Conservation (phyloP, 306 rosid genomes). For the Corylus heterophylla region DNA sequence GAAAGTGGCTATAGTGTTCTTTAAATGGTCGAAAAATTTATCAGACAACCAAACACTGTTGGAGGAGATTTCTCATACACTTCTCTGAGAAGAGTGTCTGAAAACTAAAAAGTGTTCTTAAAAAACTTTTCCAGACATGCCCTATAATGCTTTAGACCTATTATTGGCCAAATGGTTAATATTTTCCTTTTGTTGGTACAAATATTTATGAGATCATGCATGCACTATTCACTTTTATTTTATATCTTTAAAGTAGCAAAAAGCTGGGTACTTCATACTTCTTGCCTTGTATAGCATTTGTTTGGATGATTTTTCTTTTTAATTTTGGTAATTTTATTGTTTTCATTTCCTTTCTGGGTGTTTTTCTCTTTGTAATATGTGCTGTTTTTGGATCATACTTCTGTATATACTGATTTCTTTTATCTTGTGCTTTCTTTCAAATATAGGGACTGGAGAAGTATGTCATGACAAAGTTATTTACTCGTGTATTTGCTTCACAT, state of each 20-base stretch:
- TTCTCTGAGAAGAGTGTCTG: too few species aligned
- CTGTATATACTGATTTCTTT: slow-evolving; percentile 25
- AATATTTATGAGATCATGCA: not conserved
- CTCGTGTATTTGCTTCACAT: slow-evolving; percentile 89
- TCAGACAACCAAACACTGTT: too few species aligned
- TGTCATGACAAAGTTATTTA: slow-evolving; percentile 95
- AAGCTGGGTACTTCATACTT: not conserved
- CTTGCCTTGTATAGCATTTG: not conserved
- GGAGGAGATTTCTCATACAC: too few species aligned
- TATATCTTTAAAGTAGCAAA: not conserved
- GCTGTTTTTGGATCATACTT: slow-evolving; percentile 19
- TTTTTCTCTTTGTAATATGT: slow-evolving; percentile 14
- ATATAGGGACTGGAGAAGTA: slow-evolving; percentile 98
- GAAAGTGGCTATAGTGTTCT: too few species aligned
- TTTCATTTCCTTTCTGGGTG: not conserved
- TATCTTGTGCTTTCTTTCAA: slow-evolving; percentile 27
- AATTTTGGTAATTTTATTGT: not conserved
- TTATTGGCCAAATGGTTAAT: not conserved
- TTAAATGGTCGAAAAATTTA: too few species aligned
- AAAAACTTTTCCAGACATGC: too few species aligned
- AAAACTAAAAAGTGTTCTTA: too few species aligned
- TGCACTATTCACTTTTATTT: not conserved
- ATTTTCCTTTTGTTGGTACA: not conserved
- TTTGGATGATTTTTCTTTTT: not conserved
- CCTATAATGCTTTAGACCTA: not conserved